Conservation (phyloP, 1,284 basidiomycete genomes). For the Microbotryum saponariae region DNA sequence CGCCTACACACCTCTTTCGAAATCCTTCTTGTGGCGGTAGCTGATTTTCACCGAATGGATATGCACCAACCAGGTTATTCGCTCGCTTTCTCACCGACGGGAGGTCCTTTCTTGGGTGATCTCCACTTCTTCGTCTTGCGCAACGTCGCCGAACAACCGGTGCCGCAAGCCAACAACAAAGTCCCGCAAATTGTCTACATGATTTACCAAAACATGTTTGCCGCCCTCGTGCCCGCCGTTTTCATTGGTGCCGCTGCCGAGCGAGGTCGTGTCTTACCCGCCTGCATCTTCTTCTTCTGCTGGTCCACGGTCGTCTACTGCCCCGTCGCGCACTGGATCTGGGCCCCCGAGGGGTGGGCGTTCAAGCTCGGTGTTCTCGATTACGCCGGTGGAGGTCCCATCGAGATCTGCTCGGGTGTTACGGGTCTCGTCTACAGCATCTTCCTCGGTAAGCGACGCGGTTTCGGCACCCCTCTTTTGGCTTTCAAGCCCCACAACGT, state of each 20-base stretch:
- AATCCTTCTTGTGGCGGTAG: neutral
- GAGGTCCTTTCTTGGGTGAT: constrained; percentile 60
- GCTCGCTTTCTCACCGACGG: constrained; percentile 54
- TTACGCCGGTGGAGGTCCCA: constrained; percentile 44
- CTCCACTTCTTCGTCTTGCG: constrained; percentile 52
- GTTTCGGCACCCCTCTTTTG: constrained; percentile 43
- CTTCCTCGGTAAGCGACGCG: constrained; percentile 43
- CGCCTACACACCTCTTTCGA: neutral
- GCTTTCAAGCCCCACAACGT: constrained; percentile 44
- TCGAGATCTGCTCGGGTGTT: constrained; percentile 43
- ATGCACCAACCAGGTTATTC: constrained; percentile 33
- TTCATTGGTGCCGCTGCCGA: constrained; percentile 74
- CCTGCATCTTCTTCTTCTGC: constrained; percentile 76
- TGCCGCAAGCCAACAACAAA: constrained; percentile 53
- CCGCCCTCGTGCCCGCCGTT: constrained; percentile 62
- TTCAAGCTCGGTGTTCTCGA: constrained; percentile 40
- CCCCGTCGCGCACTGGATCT: constrained; percentile 33
- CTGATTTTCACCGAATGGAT: too few relatives aligned
- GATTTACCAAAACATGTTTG: constrained; percentile 85
- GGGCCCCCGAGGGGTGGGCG: constrained; percentile 30
- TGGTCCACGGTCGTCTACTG: constrained; percentile 51
- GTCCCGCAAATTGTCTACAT: constrained; percentile 46
- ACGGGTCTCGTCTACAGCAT: constrained; percentile 36
- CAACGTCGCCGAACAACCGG: constrained; percentile 65
- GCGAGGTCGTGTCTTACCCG: constrained; percentile 75